Base-by-base conservation (phyloP, 768 basidiomycete genomes). In the Boletus speciosus region DNA sequence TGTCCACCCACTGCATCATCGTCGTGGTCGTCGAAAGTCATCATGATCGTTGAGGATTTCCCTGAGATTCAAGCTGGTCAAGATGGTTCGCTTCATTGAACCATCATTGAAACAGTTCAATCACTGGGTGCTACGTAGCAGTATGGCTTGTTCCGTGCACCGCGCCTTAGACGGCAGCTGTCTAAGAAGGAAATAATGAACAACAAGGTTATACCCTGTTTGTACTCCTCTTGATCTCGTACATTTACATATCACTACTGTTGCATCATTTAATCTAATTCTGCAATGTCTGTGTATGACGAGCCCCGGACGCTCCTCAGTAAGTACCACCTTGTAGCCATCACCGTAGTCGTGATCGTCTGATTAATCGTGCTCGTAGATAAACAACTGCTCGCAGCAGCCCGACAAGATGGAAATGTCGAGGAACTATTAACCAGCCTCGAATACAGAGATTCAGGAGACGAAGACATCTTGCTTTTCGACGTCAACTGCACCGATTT, bases 401-500 rank as follows among this genome's bases (percentile, higher is more conserved):
- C 70, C 15, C 54, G 68, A 23, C 58, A 65, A 39, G 38, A 47
- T 0, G 70, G 65, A 16, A 55, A 65, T 27, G 31, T 69, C 43
- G 70, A 70, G 36, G 65, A 70, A 12, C 31, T 71, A 8, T 50
- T 69, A 9, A 55, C 27, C 11, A 37, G 46, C n/a, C 21, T 0
- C 1, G 62, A 71, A n/a, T 62, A 53, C 45, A 61, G 64, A 43
- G 61, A 71, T 19, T 41, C 47, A 16, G 27, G 42, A 0, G 55
- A 66, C 6, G 42, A 51, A 25, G 56, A 60, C 6, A 31, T 1
- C 23, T 68, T 67, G 44, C 37, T 67, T 19, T 71, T 68, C 34
- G 68, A 71, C 49, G 60, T 69, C 49, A 71, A 71, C 49, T 71
- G 68, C 39, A 61, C 31, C 14, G 68, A 71, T 34, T 10, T 58